These are phyloP conservation scores for Aspergillus quadricinctus DNA, from an alignment of 2,329 filamentous ascomycete genomes.

Conservation along the genomic window DNA sequence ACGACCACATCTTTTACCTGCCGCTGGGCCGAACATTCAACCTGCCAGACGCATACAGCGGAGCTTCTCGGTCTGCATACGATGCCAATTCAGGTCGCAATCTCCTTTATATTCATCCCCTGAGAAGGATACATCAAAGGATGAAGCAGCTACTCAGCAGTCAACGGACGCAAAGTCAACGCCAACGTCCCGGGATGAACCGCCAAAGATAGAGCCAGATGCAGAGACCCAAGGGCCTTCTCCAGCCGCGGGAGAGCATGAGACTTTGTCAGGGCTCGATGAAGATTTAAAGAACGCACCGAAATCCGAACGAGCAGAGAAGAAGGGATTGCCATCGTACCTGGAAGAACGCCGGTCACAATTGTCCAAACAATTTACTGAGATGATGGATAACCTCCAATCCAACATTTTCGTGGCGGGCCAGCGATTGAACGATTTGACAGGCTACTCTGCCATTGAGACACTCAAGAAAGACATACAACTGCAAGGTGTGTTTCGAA, in stretches of 20 bases:
- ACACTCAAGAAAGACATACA: conserved; percentile 75
- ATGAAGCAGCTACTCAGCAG: conserved; percentile 16
- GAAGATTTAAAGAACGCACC: conserved; percentile 6
- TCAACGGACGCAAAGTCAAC: conserved; percentile 14
- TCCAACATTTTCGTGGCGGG: conserved; percentile 78
- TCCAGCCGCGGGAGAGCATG: conserved; percentile 11
- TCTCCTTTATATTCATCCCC: conserved; percentile 20
- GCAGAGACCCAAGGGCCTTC: conserved; percentile 17
- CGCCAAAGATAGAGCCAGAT: conserved; percentile 13
- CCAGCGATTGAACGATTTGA: conserved; percentile 87
- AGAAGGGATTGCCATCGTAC: conserved; percentile 31
- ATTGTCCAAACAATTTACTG: conserved; percentile 58
- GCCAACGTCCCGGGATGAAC: conserved; percentile 18
- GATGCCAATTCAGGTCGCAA: conserved; percentile 39
- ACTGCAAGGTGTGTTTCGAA: conserved; percentile 50
- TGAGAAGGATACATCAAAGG: conserved; percentile 17
- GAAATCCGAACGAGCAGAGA: background rate
- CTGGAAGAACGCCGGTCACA: conserved; percentile 50
- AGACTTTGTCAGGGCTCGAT: conserved; percentile 8
- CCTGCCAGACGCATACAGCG: conserved; percentile 19
- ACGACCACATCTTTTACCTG: conserved; percentile 20
- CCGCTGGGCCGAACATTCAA: conserved; percentile 17
- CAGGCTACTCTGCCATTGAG: conserved; percentile 90
- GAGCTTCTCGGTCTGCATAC: conserved; percentile 38
- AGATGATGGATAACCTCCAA: conserved; percentile 85